Base-by-base conservation (phyloP, 139 green algal genomes). In the Chlorella sp. region DNA sequence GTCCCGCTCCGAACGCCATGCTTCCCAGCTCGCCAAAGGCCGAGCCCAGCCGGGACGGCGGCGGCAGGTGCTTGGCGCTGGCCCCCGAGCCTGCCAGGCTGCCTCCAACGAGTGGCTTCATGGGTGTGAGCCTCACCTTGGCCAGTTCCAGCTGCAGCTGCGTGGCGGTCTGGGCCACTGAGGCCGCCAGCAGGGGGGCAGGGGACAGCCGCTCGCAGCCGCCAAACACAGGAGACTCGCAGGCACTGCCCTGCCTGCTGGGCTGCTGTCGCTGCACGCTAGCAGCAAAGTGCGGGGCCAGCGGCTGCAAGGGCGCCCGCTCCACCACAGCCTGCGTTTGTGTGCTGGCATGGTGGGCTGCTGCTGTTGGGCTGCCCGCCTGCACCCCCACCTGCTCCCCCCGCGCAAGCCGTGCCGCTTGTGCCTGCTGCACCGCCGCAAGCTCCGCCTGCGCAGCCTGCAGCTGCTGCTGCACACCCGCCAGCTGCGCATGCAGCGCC, bases 121-220 rank as follows among this genome's bases (percentile, higher is more conserved):
- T 28, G 1, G 80, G 44, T 32, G 78, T 16, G 7, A 84, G 48
- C 44, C 26, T 56, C 44, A 84, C 80, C 34, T 22, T 60, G 24
- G 80, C 80, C 65, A 84, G 44, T 65, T 84, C 80, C 22, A 77
- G 44, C 80, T 84, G 80, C 64, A 84, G 80, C 64, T 76, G 34
- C 22, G 38, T 65, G 34, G 80, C 80, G 17, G 36, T 65, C 44
- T 68, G 9, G 41, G 41, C 41, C 78, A 48, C 16, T 36, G 43
- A 60, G 51, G 51, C 51, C 2, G 16, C 51, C 14, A 16, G n/a
- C n/a, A n/a, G n/a, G n/a, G n/a, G 46, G 8, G 46, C 46, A 54
- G 46, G 46, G 46, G 46, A 11, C 46, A 54, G 51, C 51, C 51
- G 51, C 51, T 60, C 51, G 24, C 9, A 60, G 72, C 41, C 41